A percentile compares a stretch with the other conserved stretches of the same genome.
phyloP scores from a whole-genome alignment of 225 moss, liverwort and hornwort species.

The Straminergon stramineum region DNA sequence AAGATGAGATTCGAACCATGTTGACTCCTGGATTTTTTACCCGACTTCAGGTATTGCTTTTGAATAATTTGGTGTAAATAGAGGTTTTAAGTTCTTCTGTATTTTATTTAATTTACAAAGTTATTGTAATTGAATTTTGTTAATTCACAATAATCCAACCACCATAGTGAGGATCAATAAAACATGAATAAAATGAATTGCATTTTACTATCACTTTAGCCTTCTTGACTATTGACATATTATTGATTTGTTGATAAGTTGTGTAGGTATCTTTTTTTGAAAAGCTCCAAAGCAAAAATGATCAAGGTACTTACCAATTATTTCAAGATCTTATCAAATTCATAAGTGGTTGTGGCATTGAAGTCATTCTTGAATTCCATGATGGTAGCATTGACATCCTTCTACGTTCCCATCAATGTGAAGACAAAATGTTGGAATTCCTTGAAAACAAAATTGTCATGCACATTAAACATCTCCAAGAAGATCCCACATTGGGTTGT shows the following conservation, averaged over 20 bases:
- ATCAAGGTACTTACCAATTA: neutral
- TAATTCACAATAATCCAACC: no score
- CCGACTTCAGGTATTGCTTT: neutral
- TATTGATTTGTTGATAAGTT: neutral
- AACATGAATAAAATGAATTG: no score
- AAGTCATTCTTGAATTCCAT: neutral
- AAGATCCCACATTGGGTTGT: neutral
- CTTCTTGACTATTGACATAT: no score
- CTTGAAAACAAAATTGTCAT: neutral
- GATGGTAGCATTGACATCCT: neutral
- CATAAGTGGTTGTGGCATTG: neutral
- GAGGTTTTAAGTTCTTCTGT: no score
- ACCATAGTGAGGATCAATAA: no score
- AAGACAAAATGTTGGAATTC: neutral
- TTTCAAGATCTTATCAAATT: neutral
- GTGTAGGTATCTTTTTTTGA: neutral
- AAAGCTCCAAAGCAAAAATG: neutral
- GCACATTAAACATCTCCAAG: neutral
- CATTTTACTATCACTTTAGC: no score
- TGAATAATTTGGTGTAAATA: neutral
- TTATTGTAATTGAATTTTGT: no score
- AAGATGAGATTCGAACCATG: neutral
- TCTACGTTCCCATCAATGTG: neutral
- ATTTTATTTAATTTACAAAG: no score
- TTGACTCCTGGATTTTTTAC: neutral